Conservation (phyloP, 164 flowering plant genomes). For the Vitis vinifera region ASM3070453v1 NC_081823.1:10552501-10553000, state of each 20-base stretch:
- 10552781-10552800: background rate
- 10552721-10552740: no score
- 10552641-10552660: no score
- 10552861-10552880: background rate
- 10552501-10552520: background rate
- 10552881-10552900: background rate
- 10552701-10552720: no score
- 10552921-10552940: background rate
- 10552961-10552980: background rate
- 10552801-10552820: background rate
- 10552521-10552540: no score
- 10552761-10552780: background rate
- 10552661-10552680: no score
- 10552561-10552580: no score
- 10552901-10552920: background rate
- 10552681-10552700: no score
- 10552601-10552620: no score
- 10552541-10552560: no score
- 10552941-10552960: background rate
- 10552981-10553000: slow-evolving; percentile 6
- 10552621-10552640: no score
- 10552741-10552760: background rate
- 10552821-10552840: background rate
- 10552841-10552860: background rate
- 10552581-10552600: no score